Evolutionary conservation across 345 rosid genomes (phyloP), one percentile per base, ranked within the genome.

Genomic region (Brassica nigra): DNA sequence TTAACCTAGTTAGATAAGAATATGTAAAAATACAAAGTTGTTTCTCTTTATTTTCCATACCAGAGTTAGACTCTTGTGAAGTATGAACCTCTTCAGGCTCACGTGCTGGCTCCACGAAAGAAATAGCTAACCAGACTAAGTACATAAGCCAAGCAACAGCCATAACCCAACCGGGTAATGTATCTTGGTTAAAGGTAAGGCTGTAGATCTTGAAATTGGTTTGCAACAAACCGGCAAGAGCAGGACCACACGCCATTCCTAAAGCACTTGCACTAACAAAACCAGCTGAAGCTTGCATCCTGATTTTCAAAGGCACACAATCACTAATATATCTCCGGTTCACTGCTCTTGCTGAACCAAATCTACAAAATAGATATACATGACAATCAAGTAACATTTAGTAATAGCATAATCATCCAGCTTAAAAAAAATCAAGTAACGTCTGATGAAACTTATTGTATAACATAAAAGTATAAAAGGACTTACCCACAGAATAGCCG

Each of bases 201-300:
- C 84, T 88, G 83, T 83, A 88, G 52, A 95, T 82, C 85, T 87
- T 92, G 84, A 95, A 95, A 66, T 88, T 79, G 8, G 82, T 88
- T 81, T 95, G 99, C 66, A 95, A 88, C 44, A 95, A 74, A 76
- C 97, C 99, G 64, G 98, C 99, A 82, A 95, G 91, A 87, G 96
- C 98, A 63, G 99, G 99, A 84, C 99, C 99, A 83, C 97, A 91
- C 8, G 99, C 99, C 99, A 95, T 92, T 78, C 99, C 98, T n/a
- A 95, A 87, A 80, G 99, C 99, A 89, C 99, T 95, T 64, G 98
- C 99, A 84, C 98, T 95, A 71, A 95, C 99, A 87, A 95, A 95
- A 73, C 94, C 99, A 0, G 99, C 98, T 15, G 98, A 95, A 76
- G 99, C 97, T 65, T 95, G 95, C 99, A 92, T 86, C 30, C 99